A percentile compares a stretch with the other conserved stretches of the same genome.
These are phyloP conservation scores for Daldinia loculata DNA, from an alignment of 495 filamentous ascomycete genomes.

Conservation along the genomic window DNA sequence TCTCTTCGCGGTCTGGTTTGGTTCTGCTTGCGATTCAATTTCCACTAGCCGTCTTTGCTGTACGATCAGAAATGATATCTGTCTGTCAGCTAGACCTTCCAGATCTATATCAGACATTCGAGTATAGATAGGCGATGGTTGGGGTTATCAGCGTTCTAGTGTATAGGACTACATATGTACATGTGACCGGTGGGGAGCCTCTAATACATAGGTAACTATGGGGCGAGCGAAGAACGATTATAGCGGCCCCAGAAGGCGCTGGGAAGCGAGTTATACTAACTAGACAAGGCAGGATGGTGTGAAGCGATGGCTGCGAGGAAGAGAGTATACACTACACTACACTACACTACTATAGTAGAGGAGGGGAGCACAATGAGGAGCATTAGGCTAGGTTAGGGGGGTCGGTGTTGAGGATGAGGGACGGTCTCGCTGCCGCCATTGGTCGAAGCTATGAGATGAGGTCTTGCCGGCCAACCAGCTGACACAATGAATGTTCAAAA, in stretches of 20 bases:
- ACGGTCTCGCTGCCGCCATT: constrained; percentile 29
- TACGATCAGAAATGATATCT: constrained; percentile 13
- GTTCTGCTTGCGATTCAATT: constrained; percentile 41
- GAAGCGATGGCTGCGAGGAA: constrained; percentile 24
- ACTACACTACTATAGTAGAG: constrained; percentile 24
- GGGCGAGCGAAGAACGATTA: constrained; percentile 17
- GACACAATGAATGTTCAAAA: constrained; percentile 40
- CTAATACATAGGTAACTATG: too few relatives aligned
- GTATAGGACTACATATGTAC: constrained; percentile 44
- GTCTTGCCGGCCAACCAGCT: constrained; percentile 49
- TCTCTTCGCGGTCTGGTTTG: constrained; percentile 36
- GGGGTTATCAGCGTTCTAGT: constrained; percentile 23
- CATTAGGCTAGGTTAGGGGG: constrained; percentile 25
- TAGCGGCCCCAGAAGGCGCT: constrained; percentile 40
- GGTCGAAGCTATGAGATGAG: constrained; percentile 41
- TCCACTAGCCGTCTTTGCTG: constrained; percentile 31
- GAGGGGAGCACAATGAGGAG: constrained; percentile 36
- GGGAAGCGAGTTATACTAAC: constrained; percentile 31
- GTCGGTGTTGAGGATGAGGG: constrained; percentile 29
- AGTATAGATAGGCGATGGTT: constrained; percentile 30
- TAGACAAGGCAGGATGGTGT: constrained; percentile 39
- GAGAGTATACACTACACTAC: too few relatives aligned
- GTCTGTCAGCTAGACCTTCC: constrained; percentile 25
- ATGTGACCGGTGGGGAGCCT: constrained; percentile 45
- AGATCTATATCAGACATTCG: constrained; percentile 26